Base-by-base conservation (phyloP, 805 yeast species). In the Ogataea nakhonphanomensis region DNA sequence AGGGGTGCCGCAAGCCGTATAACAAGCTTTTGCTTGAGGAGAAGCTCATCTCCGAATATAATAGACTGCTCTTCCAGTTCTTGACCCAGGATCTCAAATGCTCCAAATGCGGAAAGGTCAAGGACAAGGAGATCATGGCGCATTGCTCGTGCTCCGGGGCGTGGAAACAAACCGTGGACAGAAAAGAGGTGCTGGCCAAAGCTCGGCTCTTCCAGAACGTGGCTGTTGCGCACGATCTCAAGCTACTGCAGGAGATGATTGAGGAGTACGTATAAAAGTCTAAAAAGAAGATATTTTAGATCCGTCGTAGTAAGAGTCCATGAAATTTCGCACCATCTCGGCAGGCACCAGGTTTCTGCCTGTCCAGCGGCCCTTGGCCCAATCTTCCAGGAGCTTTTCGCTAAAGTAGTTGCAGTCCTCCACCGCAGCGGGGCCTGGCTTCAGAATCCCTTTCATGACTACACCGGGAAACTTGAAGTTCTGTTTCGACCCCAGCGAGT, bases 111-210 rank as follows among this genome's bases (percentile, higher is more conserved):
- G 71, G 76, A 20, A 75, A 69, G 41, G 67, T 87, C 41, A 78
- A 78, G 52, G 78, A 75, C 25, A 81, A 77, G 50, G 81, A 82
- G 46, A 70, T 93, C 74, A 74, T 88, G 24, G 69, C 69, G 23
- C 79, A 79, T 58, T 95, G 99, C 62, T 64, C 75, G 14, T 93
- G 99, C 59, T 91, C 99, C 0, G 99, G 99, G 7, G 58, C 64
- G 11, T 89, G 95, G 96, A 67, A 61, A 4, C 81, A 77, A 34
- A 78, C 85, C 0, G 58, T 79, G 14, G 56, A 68, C 5, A 65
- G 66, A 35, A 62, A 56, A 5, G 73, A 69, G 0, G 55, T 88
- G 7, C 61, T 67, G 12, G 64, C 65, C 36, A 68, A 69, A 37
- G 53, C 81, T 3, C 59, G 56, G 6, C 70, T 78, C 0, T 86